These are phyloP conservation scores for Nemania bipapillata DNA, from an alignment of 2,329 filamentous ascomycete genomes.

Conservation along the genomic window DNA sequence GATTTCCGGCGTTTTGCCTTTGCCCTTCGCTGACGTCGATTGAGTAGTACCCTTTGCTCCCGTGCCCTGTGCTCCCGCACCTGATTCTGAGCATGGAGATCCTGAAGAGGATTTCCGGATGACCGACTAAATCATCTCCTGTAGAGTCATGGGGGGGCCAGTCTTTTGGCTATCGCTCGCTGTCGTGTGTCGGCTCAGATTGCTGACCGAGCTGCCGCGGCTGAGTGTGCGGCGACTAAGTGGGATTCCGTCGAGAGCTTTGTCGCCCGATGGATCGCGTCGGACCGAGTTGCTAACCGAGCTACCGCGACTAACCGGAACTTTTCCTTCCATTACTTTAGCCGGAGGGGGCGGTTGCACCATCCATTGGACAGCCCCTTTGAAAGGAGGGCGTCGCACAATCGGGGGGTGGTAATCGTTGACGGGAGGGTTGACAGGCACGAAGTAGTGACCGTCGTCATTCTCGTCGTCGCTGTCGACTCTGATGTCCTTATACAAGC, in stretches of 20 bases:
- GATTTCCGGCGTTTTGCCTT: neutral
- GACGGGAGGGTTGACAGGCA: constrained; percentile 74
- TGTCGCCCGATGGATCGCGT: constrained; percentile 56
- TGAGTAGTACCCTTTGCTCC: neutral
- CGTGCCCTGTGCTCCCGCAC: neutral
- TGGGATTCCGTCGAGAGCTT: neutral
- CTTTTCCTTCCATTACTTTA: constrained; percentile 89
- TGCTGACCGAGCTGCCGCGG: constrained; percentile 8
- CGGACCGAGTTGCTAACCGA: constrained; percentile 63
- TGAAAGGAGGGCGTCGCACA: constrained; percentile 78
- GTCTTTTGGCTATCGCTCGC: constrained; percentile 49
- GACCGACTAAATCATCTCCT: constrained; percentile 3
- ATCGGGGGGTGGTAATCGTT: constrained; percentile 89
- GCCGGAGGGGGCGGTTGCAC: constrained; percentile 89
- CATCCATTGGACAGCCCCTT: constrained; percentile 86
- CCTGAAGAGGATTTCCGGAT: neutral
- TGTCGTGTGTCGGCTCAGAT: constrained; percentile 57
- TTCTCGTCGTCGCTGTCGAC: constrained; percentile 62
- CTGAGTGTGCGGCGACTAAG: constrained; percentile 53
- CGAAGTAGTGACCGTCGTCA: constrained; percentile 69
- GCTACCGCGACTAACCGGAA: constrained; percentile 72
- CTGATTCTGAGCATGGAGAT: neutral
- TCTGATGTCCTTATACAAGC: constrained; percentile 64
- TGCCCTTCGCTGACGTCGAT: neutral
- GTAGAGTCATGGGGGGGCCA: neutral